Evolutionary conservation across 2,329 filamentous ascomycete genomes (phyloP).

Genomic region (Pyricularia pennisetigena): DNA sequence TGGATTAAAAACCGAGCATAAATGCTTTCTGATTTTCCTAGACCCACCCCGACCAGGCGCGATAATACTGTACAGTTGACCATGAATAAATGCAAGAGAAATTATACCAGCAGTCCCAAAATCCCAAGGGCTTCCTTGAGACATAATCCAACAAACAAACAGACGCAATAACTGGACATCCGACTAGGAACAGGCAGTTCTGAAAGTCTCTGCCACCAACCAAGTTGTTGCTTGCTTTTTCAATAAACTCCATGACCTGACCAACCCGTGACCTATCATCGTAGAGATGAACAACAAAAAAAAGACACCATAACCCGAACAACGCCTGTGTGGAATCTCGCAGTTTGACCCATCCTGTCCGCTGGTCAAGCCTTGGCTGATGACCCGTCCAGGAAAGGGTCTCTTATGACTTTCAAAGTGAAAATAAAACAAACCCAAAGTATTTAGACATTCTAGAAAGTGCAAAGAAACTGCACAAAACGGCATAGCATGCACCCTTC

Average conservation of each 20-base stretch:
- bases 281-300: neutral
- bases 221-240: neutral
- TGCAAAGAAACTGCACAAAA: neutral
- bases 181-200: neutral
- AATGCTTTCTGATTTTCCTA: neutral
- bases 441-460: neutral
- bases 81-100: neutral
- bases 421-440: neutral
- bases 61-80: neutral
- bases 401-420: neutral
- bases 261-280: neutral
- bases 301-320: neutral
- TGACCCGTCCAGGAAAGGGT: neutral
- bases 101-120: neutral
- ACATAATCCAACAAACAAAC: neutral
- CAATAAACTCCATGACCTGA: neutral
- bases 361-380: neutral
- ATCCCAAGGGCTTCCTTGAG: neutral
- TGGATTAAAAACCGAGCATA: neutral
- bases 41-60: neutral
- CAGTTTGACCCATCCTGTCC: neutral
- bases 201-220: neutral
- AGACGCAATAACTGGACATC: neutral
- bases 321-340: neutral
- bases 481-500: neutral